Evolutionary conservation across 805 yeast genomes (phyloP), one percentile per base, ranked within the genome.

Genomic region (Hanseniaspora guilliermondii): DNA sequence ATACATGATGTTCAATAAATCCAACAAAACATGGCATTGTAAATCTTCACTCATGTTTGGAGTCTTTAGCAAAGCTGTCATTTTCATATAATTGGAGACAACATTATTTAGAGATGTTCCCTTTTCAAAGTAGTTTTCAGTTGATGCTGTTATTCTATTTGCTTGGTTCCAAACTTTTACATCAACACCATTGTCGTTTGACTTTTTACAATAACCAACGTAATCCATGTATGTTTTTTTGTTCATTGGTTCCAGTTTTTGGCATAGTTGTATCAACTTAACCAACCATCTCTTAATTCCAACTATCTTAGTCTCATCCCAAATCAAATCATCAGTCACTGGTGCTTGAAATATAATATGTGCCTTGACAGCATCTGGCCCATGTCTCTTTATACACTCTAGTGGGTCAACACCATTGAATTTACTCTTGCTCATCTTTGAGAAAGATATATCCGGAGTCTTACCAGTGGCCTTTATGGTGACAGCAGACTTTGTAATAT

Each of bases 371-470:
- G 96, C 88, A 71, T 93, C 98, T 1, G 96, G 87, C 3, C 98
- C 97, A 65, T 87, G 86, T 37, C 70, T 73, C 11, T 62, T 64
- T 27, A 93, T 88, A 60, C 91, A 85, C 56, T 76, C 77, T 0
- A 73, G 77, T 0, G 97, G 97, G 63, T 91, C 95, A 2, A 86
- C 95, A 16, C 98, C 98, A 63, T 93, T 93, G 64, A 80, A 82
- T 64, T 93, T 93, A 0, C 97, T 89, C 68, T 93, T 93, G 1
- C 97, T 89, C 98, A 93, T 93, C 64, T 93, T 93, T 64, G 93
- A 97, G 64, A 67, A 87, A 0, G 86, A 70, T 1, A 85, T 65
- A 0, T 57, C 55, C 0, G 95, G 87, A 0, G 62, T 57, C 36
- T 65, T 62, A 1, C 83, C 84, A 0, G 83, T 72, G 0, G 66